Evolutionary conservation across 208 protist species (phyloP), one percentile per base, ranked within the genome.

Genomic region (Herpetomonas samuelpessoai): DNA sequence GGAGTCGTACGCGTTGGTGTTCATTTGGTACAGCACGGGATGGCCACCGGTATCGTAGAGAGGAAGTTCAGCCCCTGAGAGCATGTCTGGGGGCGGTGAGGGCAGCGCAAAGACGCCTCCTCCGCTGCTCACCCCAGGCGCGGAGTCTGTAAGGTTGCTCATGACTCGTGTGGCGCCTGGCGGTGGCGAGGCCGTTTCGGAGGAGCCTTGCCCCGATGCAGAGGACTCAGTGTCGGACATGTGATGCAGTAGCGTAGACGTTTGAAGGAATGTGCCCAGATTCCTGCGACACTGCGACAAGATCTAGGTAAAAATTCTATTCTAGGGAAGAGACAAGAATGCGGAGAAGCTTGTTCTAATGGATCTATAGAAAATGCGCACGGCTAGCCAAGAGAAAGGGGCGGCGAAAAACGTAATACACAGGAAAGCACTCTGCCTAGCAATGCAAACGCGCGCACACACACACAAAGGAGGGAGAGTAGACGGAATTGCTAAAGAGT

Each of bases 1-100:
- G 4, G 44, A 55, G 14, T 55, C 49, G 49, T 55, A 55, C 49
- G 49, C 24, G 49, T 55, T 55, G 3, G 49, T 55, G 49, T 55
- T 55, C 27, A 38, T 30, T 28, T 55, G 28, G 25, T 55, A 55
- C 22, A 19, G 9, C 6, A 39, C 3, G 10, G 9, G 27, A 3
- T 55, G 27, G 19, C 4, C 19, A 10, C 14, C 19, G 49, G 6
- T n/a, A 25, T 12, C 49, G 28, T 4, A 4, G 24, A 19, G 3
- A 6, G 24, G 12, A 25, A 12, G 12, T 24, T 51, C 18, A 19
- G 18, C 44, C 10, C 19, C 44, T 4, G 9, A 10, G 10, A 19
- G 16, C 9, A 48, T 22, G 44, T 48, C 44, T 7, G 44, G 16
- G 10, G 44, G 44, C 16, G 22, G 19, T 19, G 44, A 10, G 44